phyloP scores from a whole-genome alignment of 2,329 filamentous ascomycete genomes.

The Beauveria australis region DNA sequence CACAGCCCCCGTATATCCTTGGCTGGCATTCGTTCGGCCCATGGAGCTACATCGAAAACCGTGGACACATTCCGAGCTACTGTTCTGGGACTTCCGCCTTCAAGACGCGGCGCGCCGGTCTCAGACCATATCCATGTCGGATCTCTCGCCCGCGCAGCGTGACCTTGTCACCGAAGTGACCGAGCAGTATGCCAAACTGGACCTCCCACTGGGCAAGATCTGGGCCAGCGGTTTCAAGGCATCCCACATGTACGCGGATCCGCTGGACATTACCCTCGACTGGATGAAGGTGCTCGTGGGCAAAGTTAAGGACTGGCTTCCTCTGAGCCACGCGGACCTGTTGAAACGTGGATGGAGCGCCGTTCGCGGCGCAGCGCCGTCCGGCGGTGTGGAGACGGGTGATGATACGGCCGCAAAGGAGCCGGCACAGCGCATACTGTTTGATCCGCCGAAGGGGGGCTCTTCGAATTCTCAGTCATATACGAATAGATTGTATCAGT shows the following conservation, averaged over 20 bases:
- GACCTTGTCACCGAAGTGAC: constrained; percentile 26
- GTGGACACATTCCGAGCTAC: constrained; percentile 34
- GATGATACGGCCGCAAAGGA: constrained; percentile 12
- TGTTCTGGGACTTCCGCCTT: constrained; percentile 45
- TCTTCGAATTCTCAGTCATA: not conserved
- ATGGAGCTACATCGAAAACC: constrained; percentile 26
- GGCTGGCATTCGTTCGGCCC: constrained; percentile 42
- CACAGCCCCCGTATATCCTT: constrained; percentile 32
- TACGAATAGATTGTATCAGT: constrained; percentile 37
- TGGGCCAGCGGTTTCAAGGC: constrained; percentile 36
- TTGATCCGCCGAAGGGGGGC: constrained; percentile 33
- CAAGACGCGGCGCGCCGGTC: constrained; percentile 17
- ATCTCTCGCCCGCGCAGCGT: constrained; percentile 38
- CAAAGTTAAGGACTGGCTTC: constrained; percentile 28
- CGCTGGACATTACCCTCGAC: constrained; percentile 35
- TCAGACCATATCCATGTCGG: constrained; percentile 19
- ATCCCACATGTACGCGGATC: constrained; percentile 17
- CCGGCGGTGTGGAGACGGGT: constrained; percentile 8
- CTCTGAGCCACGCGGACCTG: constrained; percentile 24
- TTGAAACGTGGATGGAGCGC: constrained; percentile 29
- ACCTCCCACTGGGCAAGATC: constrained; percentile 29
- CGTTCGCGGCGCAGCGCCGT: constrained; percentile 16
- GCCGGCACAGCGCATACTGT: constrained; percentile 28
- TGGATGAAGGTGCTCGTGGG: constrained; percentile 26
- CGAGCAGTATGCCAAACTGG: constrained; percentile 19